A percentile compares a stretch with the other conserved stretches of the same genome.
These are phyloP conservation scores for Ustilago curta DNA, from an alignment of 1,284 basidiomycete genomes.

Conservation along the genomic window DNA sequence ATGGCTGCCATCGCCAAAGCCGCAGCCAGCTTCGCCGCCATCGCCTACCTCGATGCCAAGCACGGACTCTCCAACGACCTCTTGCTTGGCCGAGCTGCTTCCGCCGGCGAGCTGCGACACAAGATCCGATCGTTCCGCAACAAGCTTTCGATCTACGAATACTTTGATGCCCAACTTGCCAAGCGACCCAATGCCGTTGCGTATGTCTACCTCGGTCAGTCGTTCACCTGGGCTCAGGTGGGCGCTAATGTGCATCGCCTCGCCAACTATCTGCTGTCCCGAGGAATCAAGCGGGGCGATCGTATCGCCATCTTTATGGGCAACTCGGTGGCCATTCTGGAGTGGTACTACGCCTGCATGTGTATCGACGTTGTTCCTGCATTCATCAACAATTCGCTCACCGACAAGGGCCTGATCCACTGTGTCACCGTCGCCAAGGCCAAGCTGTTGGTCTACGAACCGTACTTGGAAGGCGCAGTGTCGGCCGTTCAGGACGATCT, in stretches of 20 bases:
- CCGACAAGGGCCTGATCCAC: conserved; percentile 63
- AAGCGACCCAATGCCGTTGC: conserved; percentile 50
- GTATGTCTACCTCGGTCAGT: conserved; percentile 60
- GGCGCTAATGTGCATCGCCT: conserved; percentile 51
- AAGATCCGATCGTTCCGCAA: conserved; percentile 44
- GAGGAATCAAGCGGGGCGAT: conserved; percentile 57
- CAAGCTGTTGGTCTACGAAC: conserved; percentile 65
- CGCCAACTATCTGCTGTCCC: conserved; percentile 58
- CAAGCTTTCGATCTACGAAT: conserved; percentile 58
- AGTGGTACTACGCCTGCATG: conserved; percentile 64
- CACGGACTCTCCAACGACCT: conserved; percentile 54
- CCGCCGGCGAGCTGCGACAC: conserved; percentile 41
- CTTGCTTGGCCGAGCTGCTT: conserved; percentile 33
- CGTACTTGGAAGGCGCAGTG: conserved; percentile 57
- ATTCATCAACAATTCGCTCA: conserved; percentile 69
- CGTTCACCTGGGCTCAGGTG: conserved; percentile 59
- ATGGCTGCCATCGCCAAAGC: conserved; percentile 57
- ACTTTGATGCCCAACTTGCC: conserved; percentile 51
- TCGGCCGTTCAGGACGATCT: conserved; percentile 55
- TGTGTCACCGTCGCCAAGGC: conserved; percentile 65
- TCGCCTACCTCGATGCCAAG: conserved; percentile 65
- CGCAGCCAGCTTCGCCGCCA: conserved; percentile 54
- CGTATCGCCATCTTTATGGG: conserved; percentile 63
- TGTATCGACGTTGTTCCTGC: conserved; percentile 64
- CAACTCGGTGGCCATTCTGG: conserved; percentile 59